Base-by-base conservation (phyloP, 768 basidiomycete genomes). In the Sporobolomyces roseus region DNA sequence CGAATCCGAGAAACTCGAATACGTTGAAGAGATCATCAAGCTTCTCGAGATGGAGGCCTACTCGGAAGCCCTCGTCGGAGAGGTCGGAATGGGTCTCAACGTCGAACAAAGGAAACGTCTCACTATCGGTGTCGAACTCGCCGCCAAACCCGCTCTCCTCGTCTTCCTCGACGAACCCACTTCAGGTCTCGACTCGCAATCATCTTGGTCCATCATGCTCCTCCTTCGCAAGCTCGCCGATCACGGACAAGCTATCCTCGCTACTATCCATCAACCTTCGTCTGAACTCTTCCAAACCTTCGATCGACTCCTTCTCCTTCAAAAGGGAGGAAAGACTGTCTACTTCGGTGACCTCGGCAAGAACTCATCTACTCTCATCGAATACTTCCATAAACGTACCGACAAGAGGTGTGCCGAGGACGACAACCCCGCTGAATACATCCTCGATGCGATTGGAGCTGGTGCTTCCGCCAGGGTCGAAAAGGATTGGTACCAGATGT, bases 231-330 rank as follows among this genome's bases (percentile, higher is more conserved):
- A 81, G 63, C 80, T 82, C 36, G 81, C 79, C 30, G 78, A 78
- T 41, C 78, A 80, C 68, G 82, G 81, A 2, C 80, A 81, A 72
- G 70, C 76, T 52, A 79, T 80, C 61, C 76, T 81, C 25, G 80
- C 79, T 49, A 81, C 80, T 3, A 80, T 81, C 65, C 81, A 82
- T 65, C 81, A 83, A 72, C 82, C 82, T 6, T 72, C 71, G 4
- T 85, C 89, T 4, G 82, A 91, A 25, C 81, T 94, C 3, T 93
- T 94, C 79, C 88, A 91, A 78, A 86, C 86, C 74, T 94, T 96
- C 74, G 92, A 83, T 70, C 79, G 80, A 12, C 78, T 83, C 14
- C 78, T 83, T 7, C 78, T 83, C 61, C 75, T 83, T 36, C 85
- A 91, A 75, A 80, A 81, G 64, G 92, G 92, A 3, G 92, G 92